Evolutionary conservation across 768 basidiomycete genomes (phyloP), one percentile per base, ranked within the genome.

Genomic region (Naematelia aurantialba): DNA sequence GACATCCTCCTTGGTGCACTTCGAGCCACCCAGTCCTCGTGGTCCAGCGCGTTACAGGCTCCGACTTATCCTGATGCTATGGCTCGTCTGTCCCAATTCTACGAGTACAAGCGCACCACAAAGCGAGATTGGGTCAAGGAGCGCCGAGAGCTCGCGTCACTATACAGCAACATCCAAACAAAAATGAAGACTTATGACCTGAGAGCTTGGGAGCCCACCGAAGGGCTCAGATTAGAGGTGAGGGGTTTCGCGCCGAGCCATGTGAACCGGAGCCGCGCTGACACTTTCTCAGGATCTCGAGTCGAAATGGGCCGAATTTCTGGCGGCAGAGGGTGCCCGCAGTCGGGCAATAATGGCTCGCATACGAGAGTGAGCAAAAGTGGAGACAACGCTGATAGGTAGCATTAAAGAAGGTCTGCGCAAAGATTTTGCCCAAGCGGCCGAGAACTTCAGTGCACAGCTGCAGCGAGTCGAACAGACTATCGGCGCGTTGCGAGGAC

Each of bases 141-240:
- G 77, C 85, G 87, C 71, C 88, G 91, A 72, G 92, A 93, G 59
- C 79, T 96, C 10, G 84, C 85, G 8, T 89, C 88, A 1, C 82
- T 97, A 13, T 89, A 97, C 63, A 87, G 89, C 2, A 94, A 96
- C 70, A 86, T 99, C 26, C 89, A 92, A 76, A 94, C 91, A 0
- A 97, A 98, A 77, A 79, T 98, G 56, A 84, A 82, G 76, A 98
- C 93, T 22, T 98, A 98, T 79, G 85, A 87, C 10, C 73, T 99
- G 66, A 81, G 85, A 59, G 85, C 89, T 68, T 98, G 93, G 76
- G 81, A 86, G 22, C 92, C 96, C 12, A 84, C 86, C 1, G 73
- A 78, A 2, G 91, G 89, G 1, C 78, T 91, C 19, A 79, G 85
- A 22, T 81, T 87, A 27, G 79, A 81, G 31, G 85, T 85, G 61